A percentile compares a stretch with the other conserved stretches of the same genome.
Evolutionary conservation across 2,329 filamentous ascomycete species (phyloP).

Genomic region (Botrytis tulipae): DNA sequence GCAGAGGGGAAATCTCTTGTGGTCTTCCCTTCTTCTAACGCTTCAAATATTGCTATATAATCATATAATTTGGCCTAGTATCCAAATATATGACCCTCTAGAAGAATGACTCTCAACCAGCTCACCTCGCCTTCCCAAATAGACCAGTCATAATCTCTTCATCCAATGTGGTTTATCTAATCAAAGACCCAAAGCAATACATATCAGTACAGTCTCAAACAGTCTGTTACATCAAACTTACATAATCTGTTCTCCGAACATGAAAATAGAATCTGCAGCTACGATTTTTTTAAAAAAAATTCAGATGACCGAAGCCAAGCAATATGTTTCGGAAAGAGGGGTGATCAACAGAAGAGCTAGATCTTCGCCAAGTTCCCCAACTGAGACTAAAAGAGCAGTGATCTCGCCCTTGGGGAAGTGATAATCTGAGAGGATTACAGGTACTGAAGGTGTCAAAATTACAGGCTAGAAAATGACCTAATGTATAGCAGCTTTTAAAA

Average conservation of each 20-base stretch:
- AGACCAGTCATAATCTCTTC: not conserved
- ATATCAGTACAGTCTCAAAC: not conserved
- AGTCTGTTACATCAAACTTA: not conserved
- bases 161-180: not conserved
- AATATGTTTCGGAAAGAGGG: not conserved
- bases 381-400: not conserved
- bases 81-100: not conserved
- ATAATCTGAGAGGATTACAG: not conserved
- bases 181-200: not conserved
- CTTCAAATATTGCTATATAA: not conserved
- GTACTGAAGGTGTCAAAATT: not conserved
- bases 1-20: not conserved
- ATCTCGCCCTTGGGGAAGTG: not conserved
- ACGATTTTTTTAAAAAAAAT: no score
- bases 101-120: not conserved
- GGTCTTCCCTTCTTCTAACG: not conserved
- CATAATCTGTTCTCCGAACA: not conserved
- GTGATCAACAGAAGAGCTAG: not conserved
- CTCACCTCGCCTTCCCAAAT: not conserved
- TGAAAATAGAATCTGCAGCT: not conserved
- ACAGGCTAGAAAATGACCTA: not conserved
- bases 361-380: not conserved
- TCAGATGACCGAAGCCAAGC: not conserved
- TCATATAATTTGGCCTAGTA: not conserved
- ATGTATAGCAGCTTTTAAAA: not conserved